phyloP scores from a whole-genome alignment of 345 rosid species.

The Erodium maritimum region DNA sequence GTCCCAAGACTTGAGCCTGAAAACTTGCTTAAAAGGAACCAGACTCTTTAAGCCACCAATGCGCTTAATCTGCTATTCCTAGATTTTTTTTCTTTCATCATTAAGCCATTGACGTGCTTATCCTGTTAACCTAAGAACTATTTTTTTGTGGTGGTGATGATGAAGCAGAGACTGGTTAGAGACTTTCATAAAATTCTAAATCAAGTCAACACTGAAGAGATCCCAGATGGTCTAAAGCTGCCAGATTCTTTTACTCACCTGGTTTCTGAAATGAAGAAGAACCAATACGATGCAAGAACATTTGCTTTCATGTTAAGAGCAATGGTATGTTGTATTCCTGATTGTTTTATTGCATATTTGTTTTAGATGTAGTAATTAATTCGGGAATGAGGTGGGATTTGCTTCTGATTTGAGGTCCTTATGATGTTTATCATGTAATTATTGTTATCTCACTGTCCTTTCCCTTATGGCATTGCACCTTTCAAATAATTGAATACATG shows the following conservation, averaged over 20 bases:
- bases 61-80: background rate
- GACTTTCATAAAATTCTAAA: conserved; percentile 80
- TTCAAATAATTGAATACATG: too few species aligned
- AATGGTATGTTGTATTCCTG: conserved; percentile 42
- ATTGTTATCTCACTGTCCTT: too few species aligned
- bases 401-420: background rate
- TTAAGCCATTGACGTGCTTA: background rate
- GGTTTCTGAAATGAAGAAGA: conserved; percentile 75
- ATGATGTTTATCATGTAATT: too few species aligned
- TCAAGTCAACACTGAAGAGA: conserved; percentile 66
- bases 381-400: background rate
- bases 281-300: conserved; percentile 78
- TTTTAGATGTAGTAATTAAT: background rate
- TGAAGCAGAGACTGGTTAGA: conserved; percentile 65
- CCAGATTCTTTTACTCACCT: conserved; percentile 85
- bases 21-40: too few species aligned
- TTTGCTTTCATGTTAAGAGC: conserved; percentile 71
- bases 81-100: background rate
- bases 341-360: too few species aligned
- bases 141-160: conserved; percentile 13
- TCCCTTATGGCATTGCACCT: too few species aligned
- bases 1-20: too few species aligned
- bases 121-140: conserved; percentile 13
- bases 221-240: conserved; percentile 73
- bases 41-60: background rate